phyloP scores from a whole-genome alignment of 1,139 yeast genomes.

The Lipomyces yarrowii region DNA sequence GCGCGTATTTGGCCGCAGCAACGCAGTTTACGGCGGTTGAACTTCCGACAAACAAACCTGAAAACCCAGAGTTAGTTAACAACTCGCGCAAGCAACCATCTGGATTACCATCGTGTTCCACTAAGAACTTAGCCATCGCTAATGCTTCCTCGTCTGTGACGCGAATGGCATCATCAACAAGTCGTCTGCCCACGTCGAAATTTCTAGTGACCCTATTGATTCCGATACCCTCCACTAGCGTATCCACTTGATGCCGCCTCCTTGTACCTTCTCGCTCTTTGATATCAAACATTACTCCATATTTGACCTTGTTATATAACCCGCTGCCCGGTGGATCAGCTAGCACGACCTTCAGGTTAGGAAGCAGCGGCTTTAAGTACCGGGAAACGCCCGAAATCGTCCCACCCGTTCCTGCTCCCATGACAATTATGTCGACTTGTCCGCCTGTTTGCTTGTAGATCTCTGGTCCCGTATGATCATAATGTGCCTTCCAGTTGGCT shows the following conservation, averaged over 20 bases:
- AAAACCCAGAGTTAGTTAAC: neutral
- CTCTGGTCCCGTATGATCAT: slow-evolving; percentile 86
- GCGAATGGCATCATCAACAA: slow-evolving; percentile 75
- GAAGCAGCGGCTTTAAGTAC: slow-evolving; percentile 59
- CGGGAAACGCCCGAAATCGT: slow-evolving; percentile 88
- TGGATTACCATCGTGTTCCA: slow-evolving; percentile 71
- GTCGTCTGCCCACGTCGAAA: slow-evolving; percentile 60
- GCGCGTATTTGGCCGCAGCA: slow-evolving; percentile 76
- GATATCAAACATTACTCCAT: slow-evolving; percentile 89
- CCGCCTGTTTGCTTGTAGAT: slow-evolving; percentile 70
- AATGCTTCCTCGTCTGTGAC: slow-evolving; percentile 81
- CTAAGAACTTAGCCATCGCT: slow-evolving; percentile 82
- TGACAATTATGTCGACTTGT: slow-evolving; percentile 70
- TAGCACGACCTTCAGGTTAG: slow-evolving; percentile 51
- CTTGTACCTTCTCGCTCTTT: slow-evolving; percentile 92
- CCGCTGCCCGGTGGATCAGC: slow-evolving; percentile 99
- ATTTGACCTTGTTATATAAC: slow-evolving; percentile 76
- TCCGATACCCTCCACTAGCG: slow-evolving; percentile 92
- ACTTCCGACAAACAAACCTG: slow-evolving; percentile 73
- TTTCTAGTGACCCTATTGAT: slow-evolving; percentile 83
- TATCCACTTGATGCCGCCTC: slow-evolving; percentile 94
- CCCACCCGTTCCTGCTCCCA: slow-evolving; percentile 74
- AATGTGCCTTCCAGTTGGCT: slow-evolving; percentile 85
- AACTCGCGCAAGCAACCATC: neutral
- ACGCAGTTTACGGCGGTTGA: slow-evolving; percentile 92